These are phyloP conservation scores for Corynespora cassiicola DNA, from an alignment of 2,329 filamentous ascomycete species.

Conservation along the genomic window DNA sequence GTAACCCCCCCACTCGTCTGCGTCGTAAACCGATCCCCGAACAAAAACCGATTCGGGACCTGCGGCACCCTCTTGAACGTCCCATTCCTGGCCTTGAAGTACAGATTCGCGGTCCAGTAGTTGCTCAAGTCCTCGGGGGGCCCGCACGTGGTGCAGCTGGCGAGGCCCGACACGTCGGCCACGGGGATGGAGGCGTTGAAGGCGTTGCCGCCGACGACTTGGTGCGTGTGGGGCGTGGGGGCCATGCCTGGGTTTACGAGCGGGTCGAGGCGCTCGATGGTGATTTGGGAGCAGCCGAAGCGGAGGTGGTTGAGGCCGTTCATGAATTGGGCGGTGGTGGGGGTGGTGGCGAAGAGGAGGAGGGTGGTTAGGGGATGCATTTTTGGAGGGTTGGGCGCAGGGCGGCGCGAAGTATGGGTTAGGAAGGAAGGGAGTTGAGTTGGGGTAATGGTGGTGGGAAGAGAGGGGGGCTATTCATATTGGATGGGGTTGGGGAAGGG, in stretches of 20 bases:
- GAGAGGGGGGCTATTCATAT: too few relatives aligned
- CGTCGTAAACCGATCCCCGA: conserved; percentile 15
- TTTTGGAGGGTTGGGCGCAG: too few relatives aligned
- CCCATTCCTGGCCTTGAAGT: conserved; percentile 23
- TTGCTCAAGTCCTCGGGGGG: conserved; percentile 11
- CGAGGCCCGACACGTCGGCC: conserved; percentile 17
- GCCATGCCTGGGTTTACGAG: conserved; percentile 34
- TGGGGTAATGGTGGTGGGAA: too few relatives aligned
- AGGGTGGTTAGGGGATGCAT: too few relatives aligned
- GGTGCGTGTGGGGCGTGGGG: conserved; percentile 13
- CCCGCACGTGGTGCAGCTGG: conserved; percentile 21
- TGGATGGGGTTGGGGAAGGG: too few relatives aligned
- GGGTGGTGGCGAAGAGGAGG: conserved; percentile 3
- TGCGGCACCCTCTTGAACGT: conserved; percentile 28
- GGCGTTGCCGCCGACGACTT: conserved; percentile 22
- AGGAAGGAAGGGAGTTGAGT: too few relatives aligned
- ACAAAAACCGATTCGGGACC: conserved; percentile 40
- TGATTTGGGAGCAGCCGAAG: conserved; percentile 18
- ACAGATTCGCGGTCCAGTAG: conserved; percentile 27
- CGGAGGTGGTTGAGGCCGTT: conserved; percentile 13
- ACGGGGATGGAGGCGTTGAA: conserved; percentile 19
- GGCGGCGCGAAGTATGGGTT: too few relatives aligned
- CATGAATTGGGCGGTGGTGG: conserved; percentile 3
- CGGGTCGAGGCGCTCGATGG: conserved; percentile 18
- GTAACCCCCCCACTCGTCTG: conserved; percentile 11